Percentiles rank a stretch among this genome's conserved stretches.
phyloP scores from a whole-genome alignment of 140 eudicot genomes.

The Senecio squalidus region DNA sequence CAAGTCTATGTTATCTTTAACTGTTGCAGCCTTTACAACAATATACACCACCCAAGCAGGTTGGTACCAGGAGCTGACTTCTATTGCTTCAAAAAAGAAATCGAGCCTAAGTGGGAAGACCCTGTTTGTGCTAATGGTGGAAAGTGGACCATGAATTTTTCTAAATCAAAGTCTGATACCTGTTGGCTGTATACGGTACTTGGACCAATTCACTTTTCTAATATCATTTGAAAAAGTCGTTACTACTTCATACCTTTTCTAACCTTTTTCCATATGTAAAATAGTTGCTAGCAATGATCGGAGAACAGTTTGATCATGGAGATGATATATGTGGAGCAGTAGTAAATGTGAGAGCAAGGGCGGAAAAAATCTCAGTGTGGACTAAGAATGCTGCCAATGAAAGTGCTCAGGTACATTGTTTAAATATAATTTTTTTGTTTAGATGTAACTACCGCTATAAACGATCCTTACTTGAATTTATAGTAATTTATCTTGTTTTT shows the following conservation, averaged over 20 bases:
- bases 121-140: conserved; percentile 98
- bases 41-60: conserved; percentile 78
- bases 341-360: conserved; percentile 66
- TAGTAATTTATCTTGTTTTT: neutral
- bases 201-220: neutral
- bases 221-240: neutral
- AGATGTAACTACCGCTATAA: conserved; percentile 1
- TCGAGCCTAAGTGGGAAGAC: conserved; percentile 96
- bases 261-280: neutral
- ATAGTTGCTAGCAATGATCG: conserved; percentile 90
- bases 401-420: conserved; percentile 93
- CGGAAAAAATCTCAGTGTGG: conserved; percentile 71
- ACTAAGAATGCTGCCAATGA: conserved; percentile 95
- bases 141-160: conserved; percentile 69
- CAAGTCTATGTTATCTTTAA: neutral
- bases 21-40: conserved; percentile 80
- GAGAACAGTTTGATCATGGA: conserved; percentile 95
- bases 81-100: conserved; percentile 69
- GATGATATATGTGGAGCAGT: conserved; percentile 98
- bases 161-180: conserved; percentile 51
- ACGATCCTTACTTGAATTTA: neutral
- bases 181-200: conserved; percentile 77
- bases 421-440: too few species aligned
- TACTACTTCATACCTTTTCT: neutral
- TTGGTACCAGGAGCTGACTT: conserved; percentile 50